Percentiles rank a stretch among this genome's conserved stretches.
phyloP scores from a whole-genome alignment of 1,284 basidiomycete species.

The Amylostereum areolatum region DNA sequence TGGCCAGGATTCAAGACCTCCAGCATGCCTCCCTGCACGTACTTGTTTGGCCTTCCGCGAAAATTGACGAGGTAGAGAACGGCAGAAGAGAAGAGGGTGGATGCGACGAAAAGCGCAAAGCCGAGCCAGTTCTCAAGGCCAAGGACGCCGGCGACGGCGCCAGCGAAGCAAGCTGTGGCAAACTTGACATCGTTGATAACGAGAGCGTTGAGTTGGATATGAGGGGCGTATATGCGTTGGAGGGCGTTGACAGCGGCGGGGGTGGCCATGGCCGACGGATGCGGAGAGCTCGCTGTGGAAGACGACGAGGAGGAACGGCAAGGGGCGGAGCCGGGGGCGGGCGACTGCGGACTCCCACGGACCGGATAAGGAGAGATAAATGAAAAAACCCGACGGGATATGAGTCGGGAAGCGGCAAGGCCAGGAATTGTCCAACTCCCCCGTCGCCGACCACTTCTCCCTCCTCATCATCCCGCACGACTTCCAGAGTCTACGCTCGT shows the following conservation, averaged over 20 bases:
- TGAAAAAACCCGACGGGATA: too few species aligned
- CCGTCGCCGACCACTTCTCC: not conserved
- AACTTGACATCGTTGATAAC: slow-evolving; percentile 63
- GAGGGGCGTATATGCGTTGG: slow-evolving; percentile 65
- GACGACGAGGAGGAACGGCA: slow-evolving; percentile 8
- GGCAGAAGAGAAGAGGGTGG: slow-evolving; percentile 61
- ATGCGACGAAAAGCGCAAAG: slow-evolving; percentile 69
- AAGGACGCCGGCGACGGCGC: slow-evolving; percentile 79
- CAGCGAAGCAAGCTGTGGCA: slow-evolving; percentile 76
- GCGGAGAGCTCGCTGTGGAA: slow-evolving; percentile 15
- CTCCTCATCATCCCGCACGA: not conserved
- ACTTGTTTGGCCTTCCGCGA: slow-evolving; percentile 51
- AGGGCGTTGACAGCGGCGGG: slow-evolving; percentile 43
- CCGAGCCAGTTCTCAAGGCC: slow-evolving; percentile 81
- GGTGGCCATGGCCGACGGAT: slow-evolving; percentile 12
- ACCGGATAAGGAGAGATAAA: too few species aligned
- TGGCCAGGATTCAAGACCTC: slow-evolving; percentile 76
- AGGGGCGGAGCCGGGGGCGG: slow-evolving; percentile 20
- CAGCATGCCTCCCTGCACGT: slow-evolving; percentile 52
- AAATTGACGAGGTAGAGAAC: slow-evolving; percentile 69
- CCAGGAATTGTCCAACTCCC: too few species aligned
- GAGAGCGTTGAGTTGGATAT: slow-evolving; percentile 64
- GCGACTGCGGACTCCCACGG: not conserved
- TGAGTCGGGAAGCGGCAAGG: too few species aligned
- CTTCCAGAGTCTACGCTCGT: not conserved